Evolutionary conservation across 2,329 filamentous ascomycete genomes (phyloP).

Genomic region (Trichoderma cornu-damae): DNA sequence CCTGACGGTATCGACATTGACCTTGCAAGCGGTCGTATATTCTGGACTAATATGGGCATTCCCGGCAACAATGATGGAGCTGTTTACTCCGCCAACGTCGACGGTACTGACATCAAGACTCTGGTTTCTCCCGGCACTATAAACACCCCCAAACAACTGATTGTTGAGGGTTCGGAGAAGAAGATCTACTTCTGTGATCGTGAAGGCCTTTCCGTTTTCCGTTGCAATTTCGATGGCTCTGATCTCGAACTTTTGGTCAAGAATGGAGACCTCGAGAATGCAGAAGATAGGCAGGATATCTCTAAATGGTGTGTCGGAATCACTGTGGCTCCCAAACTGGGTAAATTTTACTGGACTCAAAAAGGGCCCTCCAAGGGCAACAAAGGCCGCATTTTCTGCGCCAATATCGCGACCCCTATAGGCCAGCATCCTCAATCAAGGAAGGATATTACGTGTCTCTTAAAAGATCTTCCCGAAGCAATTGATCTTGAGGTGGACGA

Average conservation of each 20-base stretch:
- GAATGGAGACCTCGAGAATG: conserved; percentile 26
- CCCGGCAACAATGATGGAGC: conserved; percentile 38
- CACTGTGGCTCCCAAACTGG: conserved; percentile 38
- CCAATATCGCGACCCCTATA: conserved; percentile 37
- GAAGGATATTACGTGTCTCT: conserved; percentile 40
- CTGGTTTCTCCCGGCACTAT: conserved; percentile 41
- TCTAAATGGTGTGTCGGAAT: conserved; percentile 52
- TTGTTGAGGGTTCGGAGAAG: conserved; percentile 19
- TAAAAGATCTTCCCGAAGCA: conserved; percentile 46
- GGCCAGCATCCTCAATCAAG: conserved; percentile 33
- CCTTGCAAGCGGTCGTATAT: conserved; percentile 33
- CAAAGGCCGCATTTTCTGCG: conserved; percentile 49
- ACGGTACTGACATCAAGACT: conserved; percentile 42
- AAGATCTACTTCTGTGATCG: conserved; percentile 42
- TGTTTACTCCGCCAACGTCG: conserved; percentile 42
- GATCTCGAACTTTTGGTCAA: conserved; percentile 38
- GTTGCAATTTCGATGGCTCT: conserved; percentile 38
- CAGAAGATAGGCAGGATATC: conserved; percentile 18
- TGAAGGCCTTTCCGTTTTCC: conserved; percentile 39
- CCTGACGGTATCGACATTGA: conserved; percentile 44
- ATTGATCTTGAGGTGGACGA: conserved; percentile 54
- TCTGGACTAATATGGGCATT: conserved; percentile 48
- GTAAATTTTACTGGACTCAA: conserved; percentile 55
- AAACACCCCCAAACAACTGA: conserved; percentile 48
- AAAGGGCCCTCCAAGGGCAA: conserved; percentile 50